Base-by-base conservation (phyloP, 495 filamentous ascomycete species). In the Lentithecium fluviatile region DNA sequence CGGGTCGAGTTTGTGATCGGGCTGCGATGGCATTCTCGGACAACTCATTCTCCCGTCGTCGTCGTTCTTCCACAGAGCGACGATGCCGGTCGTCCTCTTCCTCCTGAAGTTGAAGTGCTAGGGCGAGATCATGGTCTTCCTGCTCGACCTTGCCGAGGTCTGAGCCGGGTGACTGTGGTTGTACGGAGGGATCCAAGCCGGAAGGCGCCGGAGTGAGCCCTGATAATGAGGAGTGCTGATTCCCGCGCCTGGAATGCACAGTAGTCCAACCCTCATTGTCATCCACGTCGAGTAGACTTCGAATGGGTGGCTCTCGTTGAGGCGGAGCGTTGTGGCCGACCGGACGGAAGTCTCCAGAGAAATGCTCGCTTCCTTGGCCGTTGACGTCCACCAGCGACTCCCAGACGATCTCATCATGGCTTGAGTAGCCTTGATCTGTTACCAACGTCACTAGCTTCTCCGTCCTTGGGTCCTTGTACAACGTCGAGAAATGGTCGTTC, bases 401-500 rank as follows among this genome's bases (percentile, higher is more conserved):
- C 92, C 94, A 98, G 10, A 98, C 90, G 8, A 97, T 84, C 75
- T 98, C 94, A 25, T 90, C 88, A 69, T 96, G 90, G 15, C 79
- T 80, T 7, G 88, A 85, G 66, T 93, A 98, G 15, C 94, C 94
- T 13, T 88, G 87, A 73, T 98, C 94, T 8, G 94, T 98, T 23
- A 98, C 90, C 17, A 97, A 72, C 0, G 87, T 89, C 56, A 88
- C 80, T 0, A 98, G 79, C 60, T 85, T 80, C 3, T 80, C 72
- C 0, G 88, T 87, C 26, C 82, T 76, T 0, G 91, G 90, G 61
- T 94, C 77, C 58, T 90, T 85, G 71, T 96, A 95, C 0, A 98
- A 70, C 0, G 94, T 97, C 26, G 87, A 87, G 69, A 98, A 98
- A 74, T 98, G 94, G 67, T 97, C 93, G 62, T 98, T 98, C 32